Percentiles rank a stretch among this genome's conserved stretches.
Conservation (phyloP, 805 yeast genomes). For the Wickerhamomyces xylosicus region DNA sequence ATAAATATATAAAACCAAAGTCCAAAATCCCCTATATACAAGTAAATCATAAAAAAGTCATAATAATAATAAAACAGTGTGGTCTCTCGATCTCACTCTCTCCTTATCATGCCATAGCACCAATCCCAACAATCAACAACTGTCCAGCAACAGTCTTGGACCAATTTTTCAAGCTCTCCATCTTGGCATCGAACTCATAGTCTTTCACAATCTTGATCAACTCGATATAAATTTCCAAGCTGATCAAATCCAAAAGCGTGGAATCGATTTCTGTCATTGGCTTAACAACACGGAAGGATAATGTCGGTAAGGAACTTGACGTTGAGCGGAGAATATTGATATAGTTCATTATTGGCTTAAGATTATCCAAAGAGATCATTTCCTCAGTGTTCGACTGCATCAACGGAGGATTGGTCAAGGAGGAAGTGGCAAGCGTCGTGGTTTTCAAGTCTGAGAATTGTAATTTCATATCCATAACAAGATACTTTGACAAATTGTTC, state of each 20-base stretch:
- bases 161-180: slow-evolving; percentile 42
- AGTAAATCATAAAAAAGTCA: no score
- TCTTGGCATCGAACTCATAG: slow-evolving; percentile 35
- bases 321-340: no score
- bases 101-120: slow-evolving; percentile 34
- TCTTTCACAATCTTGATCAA: slow-evolving; percentile 41
- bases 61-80: no score
- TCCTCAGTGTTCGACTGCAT: slow-evolving; percentile 27
- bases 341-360: slow-evolving; percentile 51
- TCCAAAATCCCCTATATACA: not conserved
- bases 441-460: slow-evolving; percentile 57
- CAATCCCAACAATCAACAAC: slow-evolving; percentile 44
- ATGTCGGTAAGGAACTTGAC: slow-evolving; percentile 18
- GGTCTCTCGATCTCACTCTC: no score
- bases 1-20: not conserved
- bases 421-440: no score
- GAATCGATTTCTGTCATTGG: slow-evolving; percentile 35
- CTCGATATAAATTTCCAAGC: slow-evolving; percentile 50
- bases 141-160: slow-evolving; percentile 52
- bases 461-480: slow-evolving; percentile 57
- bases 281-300: slow-evolving; percentile 34
- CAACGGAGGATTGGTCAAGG: slow-evolving; percentile 35
- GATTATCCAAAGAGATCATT: slow-evolving; percentile 46
- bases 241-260: slow-evolving; percentile 37
- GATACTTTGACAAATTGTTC: slow-evolving; percentile 30